Evolutionary conservation across 148 eudicot species (phyloP), one percentile per base, ranked within the genome.

Genomic region (Vaccinium macrocarpon): DNA sequence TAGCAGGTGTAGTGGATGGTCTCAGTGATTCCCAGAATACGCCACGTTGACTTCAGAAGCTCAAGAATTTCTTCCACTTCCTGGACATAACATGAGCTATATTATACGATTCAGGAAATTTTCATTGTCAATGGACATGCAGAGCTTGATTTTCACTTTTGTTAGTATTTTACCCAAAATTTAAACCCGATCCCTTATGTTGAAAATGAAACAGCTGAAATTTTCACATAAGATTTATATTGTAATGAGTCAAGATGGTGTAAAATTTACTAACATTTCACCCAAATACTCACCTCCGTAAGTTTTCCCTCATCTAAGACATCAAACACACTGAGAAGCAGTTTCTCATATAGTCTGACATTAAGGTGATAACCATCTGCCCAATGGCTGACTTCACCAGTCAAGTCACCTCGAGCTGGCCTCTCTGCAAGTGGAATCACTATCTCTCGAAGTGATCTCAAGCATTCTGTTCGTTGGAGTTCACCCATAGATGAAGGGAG

Each of bases 321-420:
- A 88, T 95, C 98, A 89, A 95, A 97, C 66, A 97, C 94, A 89
- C 99, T 95, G 56, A 91, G 93, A 55, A 97, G 96, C 87, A 97
- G 87, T 87, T 95, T 97, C 91, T 95, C 99, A 87, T 97, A 97
- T 62, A 97, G 89, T 85, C 93, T 91, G 87, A 97, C 96, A 87
- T 97, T 97, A 74, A 97, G 93, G 89, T 95, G 98, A 91, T 97
- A 97, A 76, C 99, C 99, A 90, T 97, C 99, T 86, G 99, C 98
- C 99, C 99, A 97, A 84, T 97, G 99, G 88, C 99, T 91, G 78
- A 97, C 90, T 94, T 97, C 98, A 89, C 99, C 99, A 62, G 99
- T 97, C 89, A 97, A 80, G 90, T 97, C 99, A 87, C 99, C 99
- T 84, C 99, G 95, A 86, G 93, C 97, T 84, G 99, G 94, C 93